Percentiles rank a stretch among this genome's conserved stretches.
phyloP scores from a whole-genome alignment of 371 early-diverging fungal genomes.

The Mortierella sp. region DNA sequence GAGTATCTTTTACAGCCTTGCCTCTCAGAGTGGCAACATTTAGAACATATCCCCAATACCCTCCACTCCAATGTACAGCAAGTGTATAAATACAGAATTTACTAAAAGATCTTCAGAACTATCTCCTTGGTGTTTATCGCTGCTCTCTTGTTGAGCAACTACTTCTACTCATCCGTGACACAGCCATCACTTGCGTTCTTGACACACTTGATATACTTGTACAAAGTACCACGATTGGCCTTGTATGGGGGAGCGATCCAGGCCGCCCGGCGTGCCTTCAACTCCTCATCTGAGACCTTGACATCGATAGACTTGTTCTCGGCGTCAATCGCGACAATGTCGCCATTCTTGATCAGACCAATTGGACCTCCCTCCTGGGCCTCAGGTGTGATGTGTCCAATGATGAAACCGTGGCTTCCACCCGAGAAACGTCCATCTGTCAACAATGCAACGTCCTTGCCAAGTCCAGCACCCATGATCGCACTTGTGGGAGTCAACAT shows the following conservation, averaged over 20 bases:
- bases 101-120: too few species aligned
- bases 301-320: slow-evolving; percentile 75
- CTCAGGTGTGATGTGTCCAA: slow-evolving; percentile 98
- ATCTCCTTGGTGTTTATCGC: too few species aligned
- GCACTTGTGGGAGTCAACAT: slow-evolving; percentile 96
- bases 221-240: slow-evolving; percentile 88
- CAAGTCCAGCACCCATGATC: slow-evolving; percentile 98
- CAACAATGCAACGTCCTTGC: slow-evolving; percentile 94
- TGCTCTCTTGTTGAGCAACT: neutral
- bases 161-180: slow-evolving; percentile 81
- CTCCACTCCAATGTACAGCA: too few species aligned
- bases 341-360: slow-evolving; percentile 89
- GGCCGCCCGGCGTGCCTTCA: slow-evolving; percentile 68
- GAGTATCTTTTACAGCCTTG: slow-evolving; percentile 62
- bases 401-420: slow-evolving; percentile 96
- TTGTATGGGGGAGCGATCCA: slow-evolving; percentile 88
- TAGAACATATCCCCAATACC: neutral
- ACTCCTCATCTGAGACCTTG: slow-evolving; percentile 81
- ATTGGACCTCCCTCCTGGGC: slow-evolving; percentile 97
- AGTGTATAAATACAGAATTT: too few species aligned
- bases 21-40: slow-evolving; percentile 37
- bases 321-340: slow-evolving; percentile 89
- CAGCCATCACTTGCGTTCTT: slow-evolving; percentile 87
- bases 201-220: slow-evolving; percentile 90
- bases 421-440: slow-evolving; percentile 99